These are phyloP conservation scores for Stylonectria norvegica DNA, from an alignment of 2,329 filamentous ascomycete genomes.

Conservation along the genomic window DNA sequence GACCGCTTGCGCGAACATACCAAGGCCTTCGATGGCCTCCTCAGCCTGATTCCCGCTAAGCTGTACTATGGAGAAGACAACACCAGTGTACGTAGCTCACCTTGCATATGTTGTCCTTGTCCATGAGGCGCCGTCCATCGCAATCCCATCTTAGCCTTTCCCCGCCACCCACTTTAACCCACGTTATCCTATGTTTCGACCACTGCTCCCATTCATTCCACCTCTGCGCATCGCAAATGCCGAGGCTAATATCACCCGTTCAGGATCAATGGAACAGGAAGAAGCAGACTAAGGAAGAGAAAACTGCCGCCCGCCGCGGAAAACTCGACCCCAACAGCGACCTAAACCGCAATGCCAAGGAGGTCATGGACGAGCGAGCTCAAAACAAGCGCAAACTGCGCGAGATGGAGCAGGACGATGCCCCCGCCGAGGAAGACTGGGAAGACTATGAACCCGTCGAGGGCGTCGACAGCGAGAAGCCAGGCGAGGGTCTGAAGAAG, in stretches of 20 bases:
- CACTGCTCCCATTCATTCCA: neutral
- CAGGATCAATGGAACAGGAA: conserved; percentile 91
- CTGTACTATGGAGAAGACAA: conserved; percentile 89
- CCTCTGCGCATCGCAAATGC: neutral
- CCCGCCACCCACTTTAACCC: conserved; percentile 5
- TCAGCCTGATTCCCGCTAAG: conserved; percentile 86
- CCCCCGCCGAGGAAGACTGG: conserved; percentile 44
- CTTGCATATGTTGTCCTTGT: too few species aligned
- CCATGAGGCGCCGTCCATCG: too few species aligned
- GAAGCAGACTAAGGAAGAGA: conserved; percentile 92
- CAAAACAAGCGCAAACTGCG: conserved; percentile 77
- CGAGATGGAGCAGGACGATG: conserved; percentile 51
- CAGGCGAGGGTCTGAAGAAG: conserved; percentile 60
- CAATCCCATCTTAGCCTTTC: conserved; percentile 3
- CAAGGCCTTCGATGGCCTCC: conserved; percentile 78
- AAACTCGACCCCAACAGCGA: conserved; percentile 90
- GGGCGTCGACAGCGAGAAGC: conserved; percentile 57
- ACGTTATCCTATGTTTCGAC: conserved; percentile 3
- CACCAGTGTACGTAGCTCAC: conserved; percentile 62
- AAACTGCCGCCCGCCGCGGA: conserved; percentile 74
- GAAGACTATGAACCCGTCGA: conserved; percentile 44
- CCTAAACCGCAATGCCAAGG: conserved; percentile 76
- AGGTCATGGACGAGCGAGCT: conserved; percentile 80
- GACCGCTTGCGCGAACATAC: conserved; percentile 57
- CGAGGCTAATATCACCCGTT: conserved; percentile 17